Base-by-base conservation (phyloP, 495 filamentous ascomycete genomes). In the Oidiodendron maius region DNA sequence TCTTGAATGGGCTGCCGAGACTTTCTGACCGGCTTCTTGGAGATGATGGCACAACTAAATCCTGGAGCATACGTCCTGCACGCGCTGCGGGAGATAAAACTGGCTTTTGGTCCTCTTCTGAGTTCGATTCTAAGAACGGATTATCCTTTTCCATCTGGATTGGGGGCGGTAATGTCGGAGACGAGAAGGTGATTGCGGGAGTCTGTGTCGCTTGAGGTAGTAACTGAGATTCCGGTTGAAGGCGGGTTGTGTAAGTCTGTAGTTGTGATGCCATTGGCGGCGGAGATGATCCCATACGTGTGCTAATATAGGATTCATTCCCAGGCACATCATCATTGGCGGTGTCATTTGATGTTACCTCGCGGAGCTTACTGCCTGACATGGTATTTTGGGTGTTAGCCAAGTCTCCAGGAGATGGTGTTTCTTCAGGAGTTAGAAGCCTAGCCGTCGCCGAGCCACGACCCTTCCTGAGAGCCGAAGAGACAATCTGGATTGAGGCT, bases 381-480 rank as follows among this genome's bases (percentile, higher is more conserved):
- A n/a, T n/a, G 10, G 38, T 21, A 2, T 35, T 16, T 18, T 46
- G 28, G 24, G 21, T 13, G n/a, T 17, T 44, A 37, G 32, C 5
- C 10, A 36, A 26, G 15, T 57, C 56, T 16, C 53, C 62, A 50
- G 65, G 58, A 26, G 74, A 77, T 42, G 74, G 71, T 25, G 74
- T 77, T 58, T 77, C 70, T 42, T 76, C 75, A 40, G 74, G 75
- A 36, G 74, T 78, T 59, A 68, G 66, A 52, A 76, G 64, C 62
- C 72, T 59, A 38, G 51, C 40, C 12, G 37, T 35, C 1, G 22
- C 18, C 17, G 39, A 28, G 9, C 36, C 42, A 34, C 3, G n/a
- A n/a, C 2, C 24, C 11, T 28, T 35, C 16, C 12, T n/a, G n/a
- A 32, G 23, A 37, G 23, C 16, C 22, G 38, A 20, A 20, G 22